These are phyloP conservation scores for Elsinoe australis DNA, from an alignment of 2,329 filamentous ascomycete species.

Conservation along the genomic window DNA sequence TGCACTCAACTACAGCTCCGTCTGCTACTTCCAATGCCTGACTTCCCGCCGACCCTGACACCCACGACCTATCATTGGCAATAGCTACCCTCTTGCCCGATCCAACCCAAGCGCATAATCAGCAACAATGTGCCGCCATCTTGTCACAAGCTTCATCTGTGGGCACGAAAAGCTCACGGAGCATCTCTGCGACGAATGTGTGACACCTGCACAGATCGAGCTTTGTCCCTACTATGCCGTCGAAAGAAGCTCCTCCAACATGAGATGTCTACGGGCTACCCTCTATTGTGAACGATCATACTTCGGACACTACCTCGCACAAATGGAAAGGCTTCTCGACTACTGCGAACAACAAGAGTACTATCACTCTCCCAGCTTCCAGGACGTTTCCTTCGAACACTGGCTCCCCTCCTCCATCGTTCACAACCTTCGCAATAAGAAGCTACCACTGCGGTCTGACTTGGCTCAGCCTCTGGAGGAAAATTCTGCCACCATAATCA, in stretches of 20 bases:
- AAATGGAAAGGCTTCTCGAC: not conserved
- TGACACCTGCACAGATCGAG: constrained; percentile 1
- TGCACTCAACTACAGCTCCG: no score
- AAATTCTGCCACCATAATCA: not conserved
- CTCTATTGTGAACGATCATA: not conserved
- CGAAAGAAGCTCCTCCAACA: not conserved
- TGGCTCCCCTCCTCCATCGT: constrained; percentile 1
- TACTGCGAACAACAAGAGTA: constrained; percentile 1
- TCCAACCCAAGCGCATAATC: no score
- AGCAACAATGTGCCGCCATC: not conserved
- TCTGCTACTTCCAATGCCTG: no score
- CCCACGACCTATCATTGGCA: not conserved
- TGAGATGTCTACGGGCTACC: not conserved
- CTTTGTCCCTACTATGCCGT: not conserved
- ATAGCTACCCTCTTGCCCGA: not conserved
- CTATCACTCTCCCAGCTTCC: not conserved
- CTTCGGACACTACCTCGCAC: not conserved
- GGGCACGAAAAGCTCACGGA: not conserved
- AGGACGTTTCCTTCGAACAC: not conserved
- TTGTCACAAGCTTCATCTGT: not conserved
- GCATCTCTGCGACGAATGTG: not conserved
- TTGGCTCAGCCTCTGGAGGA: not conserved
- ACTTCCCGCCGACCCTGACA: no score
- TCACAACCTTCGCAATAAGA: not conserved
- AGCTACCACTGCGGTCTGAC: not conserved